Base-by-base conservation (phyloP, 2,329 filamentous ascomycete species). In the Diaporthe sp. region DNA sequence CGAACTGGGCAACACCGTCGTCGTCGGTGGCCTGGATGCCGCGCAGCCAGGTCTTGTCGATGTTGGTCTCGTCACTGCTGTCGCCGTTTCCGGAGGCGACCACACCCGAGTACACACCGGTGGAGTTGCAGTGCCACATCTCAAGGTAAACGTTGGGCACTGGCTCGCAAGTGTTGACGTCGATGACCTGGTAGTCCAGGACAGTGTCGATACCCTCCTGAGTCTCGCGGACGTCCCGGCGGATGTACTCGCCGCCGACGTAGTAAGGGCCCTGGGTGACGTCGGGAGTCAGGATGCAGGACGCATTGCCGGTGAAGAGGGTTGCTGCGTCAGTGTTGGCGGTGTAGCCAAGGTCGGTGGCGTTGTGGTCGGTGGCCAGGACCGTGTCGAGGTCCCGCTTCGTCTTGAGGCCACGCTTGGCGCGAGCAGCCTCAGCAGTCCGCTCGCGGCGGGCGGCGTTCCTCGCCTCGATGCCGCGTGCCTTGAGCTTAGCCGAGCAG, bases 161-260 rank as follows among this genome's bases (percentile, higher is more conserved):
- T 8, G 87, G 86, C 79, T 89, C 82, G 82, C 89, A 91, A 6
- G 88, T 90, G 63, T 86, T 83, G 53, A 88, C 84, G 76, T 91
- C 89, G 71, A 90, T 85, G 72, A 91, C 83, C 80, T 90, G 89
- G 76, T 89, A 85, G 78, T 90, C 88, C 15, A 90, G 80, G 4
- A 85, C 85, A 47, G 90, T 81, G 42, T 85, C 84, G 37, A 91
- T 83, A 68, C 89, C 89, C 13, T 79, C 76, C 79, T 90, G 84
- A 17, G 83, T 82, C 65, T 90, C 88, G 22, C 82, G 84, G 53
- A 91, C 81, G 78, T 91, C 82, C 34, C 83, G 77, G 39, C 89
- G 86, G 75, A 91, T 81, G 71, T 86, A 84, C 80, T 91, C 88
- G 49, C 88, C 89, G 28, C 83, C 80, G 67, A 90, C 87, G 77